These are phyloP conservation scores for Cladosporium cucumerinum DNA, from an alignment of 2,329 filamentous ascomycete genomes.

Conservation along the genomic window DNA sequence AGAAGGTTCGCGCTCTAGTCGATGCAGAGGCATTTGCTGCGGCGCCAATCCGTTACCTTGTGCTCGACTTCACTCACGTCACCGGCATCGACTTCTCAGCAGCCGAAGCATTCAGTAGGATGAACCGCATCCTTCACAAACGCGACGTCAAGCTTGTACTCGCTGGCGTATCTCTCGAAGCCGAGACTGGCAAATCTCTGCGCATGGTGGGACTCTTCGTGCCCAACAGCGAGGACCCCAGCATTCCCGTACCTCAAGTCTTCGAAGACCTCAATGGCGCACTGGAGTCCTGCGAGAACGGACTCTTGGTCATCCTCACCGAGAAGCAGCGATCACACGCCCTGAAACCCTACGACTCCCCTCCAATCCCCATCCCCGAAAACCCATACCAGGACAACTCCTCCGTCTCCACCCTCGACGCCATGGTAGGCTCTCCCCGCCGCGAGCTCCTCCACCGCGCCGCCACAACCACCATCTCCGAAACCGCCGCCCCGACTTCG, in stretches of 20 bases:
- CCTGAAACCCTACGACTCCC: slow-evolving; percentile 48
- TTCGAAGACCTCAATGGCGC: slow-evolving; percentile 91
- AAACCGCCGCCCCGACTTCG: slow-evolving; percentile 47
- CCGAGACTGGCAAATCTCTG: slow-evolving; percentile 72
- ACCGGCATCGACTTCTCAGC: slow-evolving; percentile 94
- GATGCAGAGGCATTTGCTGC: slow-evolving; percentile 75
- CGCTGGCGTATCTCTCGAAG: slow-evolving; percentile 74
- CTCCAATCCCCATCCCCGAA: slow-evolving; percentile 34
- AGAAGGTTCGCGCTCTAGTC: slow-evolving; percentile 76
- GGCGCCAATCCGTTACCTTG: slow-evolving; percentile 80
- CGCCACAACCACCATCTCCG: slow-evolving; percentile 70
- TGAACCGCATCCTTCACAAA: slow-evolving; percentile 76
- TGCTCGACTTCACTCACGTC: slow-evolving; percentile 85
- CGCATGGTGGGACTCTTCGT: slow-evolving; percentile 79
- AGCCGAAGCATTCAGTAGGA: slow-evolving; percentile 88
- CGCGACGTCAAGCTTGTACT: slow-evolving; percentile 78
- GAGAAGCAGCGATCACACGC: slow-evolving; percentile 36
- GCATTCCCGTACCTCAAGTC: slow-evolving; percentile 53
- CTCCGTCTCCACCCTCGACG: slow-evolving; percentile 25
- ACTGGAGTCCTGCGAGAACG: slow-evolving; percentile 91
- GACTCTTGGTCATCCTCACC: slow-evolving; percentile 61
- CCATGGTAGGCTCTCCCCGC: slow-evolving; percentile 68
- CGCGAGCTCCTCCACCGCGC: slow-evolving; percentile 73
- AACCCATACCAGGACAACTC: neutral
- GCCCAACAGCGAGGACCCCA: slow-evolving; percentile 65